Percentiles rank a stretch among this genome's conserved stretches.
Conservation (phyloP, 768 basidiomycete genomes). For the Lyophyllum decastes region DNA sequence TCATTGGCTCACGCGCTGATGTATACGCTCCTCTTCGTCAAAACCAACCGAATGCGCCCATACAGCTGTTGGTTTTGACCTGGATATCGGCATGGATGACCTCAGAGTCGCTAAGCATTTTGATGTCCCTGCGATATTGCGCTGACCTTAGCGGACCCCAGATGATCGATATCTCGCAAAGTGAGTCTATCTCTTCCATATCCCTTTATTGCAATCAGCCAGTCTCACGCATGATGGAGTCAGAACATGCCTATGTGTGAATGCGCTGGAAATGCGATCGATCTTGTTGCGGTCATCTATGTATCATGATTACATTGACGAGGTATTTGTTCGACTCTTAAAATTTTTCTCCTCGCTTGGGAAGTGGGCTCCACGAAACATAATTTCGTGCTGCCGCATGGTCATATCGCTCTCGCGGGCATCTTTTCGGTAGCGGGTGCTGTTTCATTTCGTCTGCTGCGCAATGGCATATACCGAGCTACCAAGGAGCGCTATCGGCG, state of each 20-base stretch:
- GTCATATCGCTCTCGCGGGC: neutral
- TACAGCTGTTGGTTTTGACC: neutral
- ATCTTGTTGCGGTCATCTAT: neutral
- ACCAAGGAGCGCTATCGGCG: neutral
- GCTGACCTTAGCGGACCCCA: neutral
- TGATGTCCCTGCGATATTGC: neutral
- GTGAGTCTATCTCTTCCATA: neutral
- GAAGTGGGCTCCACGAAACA: neutral
- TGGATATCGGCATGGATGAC: neutral
- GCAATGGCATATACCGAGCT: neutral
- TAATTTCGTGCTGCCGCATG: neutral
- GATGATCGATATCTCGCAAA: neutral
- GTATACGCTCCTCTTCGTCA: neutral
- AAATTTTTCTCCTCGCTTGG: neutral
- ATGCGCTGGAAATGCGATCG: conserved; percentile 1
- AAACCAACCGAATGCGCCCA: neutral
- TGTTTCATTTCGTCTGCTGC: neutral
- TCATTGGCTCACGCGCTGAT: neutral
- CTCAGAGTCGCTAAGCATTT: neutral
- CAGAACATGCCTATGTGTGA: neutral
- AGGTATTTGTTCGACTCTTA: neutral
- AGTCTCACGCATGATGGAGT: conserved; percentile 2
- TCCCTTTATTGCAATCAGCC: neutral
- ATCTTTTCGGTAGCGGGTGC: neutral
- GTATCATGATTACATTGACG: neutral